Evolutionary conservation across 2,329 filamentous ascomycete species (phyloP), one percentile per base, ranked within the genome.

Genomic region (Ilyonectria sp.): DNA sequence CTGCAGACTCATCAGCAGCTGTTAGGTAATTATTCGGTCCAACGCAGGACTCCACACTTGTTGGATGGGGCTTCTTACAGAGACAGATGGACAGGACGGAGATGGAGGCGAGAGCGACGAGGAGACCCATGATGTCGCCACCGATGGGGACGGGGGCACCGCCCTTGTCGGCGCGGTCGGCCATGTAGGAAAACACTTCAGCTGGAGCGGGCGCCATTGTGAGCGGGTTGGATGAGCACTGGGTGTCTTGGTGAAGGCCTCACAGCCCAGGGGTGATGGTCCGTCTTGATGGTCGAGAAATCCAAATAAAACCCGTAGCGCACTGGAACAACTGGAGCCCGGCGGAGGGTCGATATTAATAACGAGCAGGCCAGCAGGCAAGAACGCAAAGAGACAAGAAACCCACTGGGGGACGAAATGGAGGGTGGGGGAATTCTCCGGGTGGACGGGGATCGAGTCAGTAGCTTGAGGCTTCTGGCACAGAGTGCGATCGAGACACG

Each of bases 41-140:
- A 33, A 33, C 11, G 31, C 11, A 33, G 11, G 31, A 33, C 31
- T 3, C 4, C 8, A 33, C 8, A 33, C 31, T 9, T 33, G 31
- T 33, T 33, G 31, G 31, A 19, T 29, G 23, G 33, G 26, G 46
- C 23, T 44, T 56, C 81, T 52, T 65, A 83, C 80, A 79, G 44
- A 83, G 66, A 58, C 82, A 83, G 47, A 74, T 66, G 7, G 81
- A 78, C 21, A 84, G 69, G 19, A 80, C 76, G 6, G 79, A 79
- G 35, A 75, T 73, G 10, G 81, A 79, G 6, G 76, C 67, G 5
- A 84, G 73, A 6, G 78, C 77, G 21, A 82, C 71, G 33, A 81
- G 68, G 8, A 83, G 74, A 56, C 79, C 81, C 72, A 81, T 76
- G 17, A 80, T 69, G 62, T 79, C 76, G 21, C 81, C 81, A 6